phyloP scores from a whole-genome alignment of 2,329 filamentous ascomycete genomes.

The Phialophora macrospora region DNA sequence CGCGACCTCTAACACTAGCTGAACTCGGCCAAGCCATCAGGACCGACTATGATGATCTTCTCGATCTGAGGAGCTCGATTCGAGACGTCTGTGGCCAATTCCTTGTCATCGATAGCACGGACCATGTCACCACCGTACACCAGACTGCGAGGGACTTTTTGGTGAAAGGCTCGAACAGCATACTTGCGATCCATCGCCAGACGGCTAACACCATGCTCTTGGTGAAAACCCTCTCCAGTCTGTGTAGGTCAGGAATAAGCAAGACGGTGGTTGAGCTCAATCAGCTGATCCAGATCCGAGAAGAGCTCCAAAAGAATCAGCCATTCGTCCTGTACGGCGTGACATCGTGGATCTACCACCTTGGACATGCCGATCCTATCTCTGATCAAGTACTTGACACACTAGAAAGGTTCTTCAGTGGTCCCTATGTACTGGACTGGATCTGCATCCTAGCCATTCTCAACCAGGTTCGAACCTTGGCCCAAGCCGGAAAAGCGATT shows the following conservation, averaged over 20 bases:
- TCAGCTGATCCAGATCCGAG: neutral
- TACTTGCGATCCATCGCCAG: constrained; percentile 16
- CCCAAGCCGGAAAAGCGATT: constrained; percentile 40
- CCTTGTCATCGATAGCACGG: constrained; percentile 38
- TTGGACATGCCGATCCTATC: constrained; percentile 10
- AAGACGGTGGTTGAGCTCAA: neutral
- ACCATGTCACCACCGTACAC: constrained; percentile 39
- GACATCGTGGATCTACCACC: constrained; percentile 34
- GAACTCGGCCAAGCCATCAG: constrained; percentile 41
- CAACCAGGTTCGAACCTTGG: constrained; percentile 40
- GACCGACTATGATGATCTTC: constrained; percentile 33
- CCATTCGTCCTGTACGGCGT: constrained; percentile 30
- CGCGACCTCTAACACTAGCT: constrained; percentile 36
- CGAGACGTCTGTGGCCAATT: constrained; percentile 42
- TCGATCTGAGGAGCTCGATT: constrained; percentile 39
- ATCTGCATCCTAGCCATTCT: constrained; percentile 42
- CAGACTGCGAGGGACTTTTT: constrained; percentile 41
- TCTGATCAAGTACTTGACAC: constrained; percentile 16
- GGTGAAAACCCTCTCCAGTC: constrained; percentile 15
- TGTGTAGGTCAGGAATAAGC: neutral
- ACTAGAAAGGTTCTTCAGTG: constrained; percentile 27
- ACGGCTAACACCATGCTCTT: constrained; percentile 14
- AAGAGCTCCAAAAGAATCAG: constrained; percentile 7
- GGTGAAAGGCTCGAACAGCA: neutral
- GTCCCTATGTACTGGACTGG: constrained; percentile 43